Conservation (phyloP, 2,329 filamentous ascomycete genomes). For the Pseudocercospora pini-densiflorae region DNA sequence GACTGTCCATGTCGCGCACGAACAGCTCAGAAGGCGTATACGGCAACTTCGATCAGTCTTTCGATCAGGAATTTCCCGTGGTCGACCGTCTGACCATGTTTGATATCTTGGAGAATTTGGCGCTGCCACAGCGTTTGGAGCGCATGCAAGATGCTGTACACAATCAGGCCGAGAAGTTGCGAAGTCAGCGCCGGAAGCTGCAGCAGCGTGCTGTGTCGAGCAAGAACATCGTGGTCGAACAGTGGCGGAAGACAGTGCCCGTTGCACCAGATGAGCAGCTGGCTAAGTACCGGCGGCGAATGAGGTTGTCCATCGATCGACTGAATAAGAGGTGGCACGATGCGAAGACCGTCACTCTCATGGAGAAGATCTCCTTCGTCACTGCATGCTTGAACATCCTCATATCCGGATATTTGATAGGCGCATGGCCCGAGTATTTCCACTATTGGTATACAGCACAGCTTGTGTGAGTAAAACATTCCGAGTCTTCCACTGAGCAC, state of each 20-base stretch:
- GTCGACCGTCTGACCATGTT: constrained; percentile 89
- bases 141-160: constrained; percentile 84
- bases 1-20: constrained; percentile 66
- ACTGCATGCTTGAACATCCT: constrained; percentile 97
- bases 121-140: constrained; percentile 86
- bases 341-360: constrained; percentile 81
- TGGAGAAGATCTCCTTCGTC: constrained; percentile 96
- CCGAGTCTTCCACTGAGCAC: not conserved
- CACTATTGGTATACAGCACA: constrained; percentile 77
- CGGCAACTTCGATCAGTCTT: constrained; percentile 79
- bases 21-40: constrained; percentile 75
- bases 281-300: constrained; percentile 84
- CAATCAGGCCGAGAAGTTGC: constrained; percentile 82
- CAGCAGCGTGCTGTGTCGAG: constrained; percentile 76
- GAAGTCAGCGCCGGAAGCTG: constrained; percentile 78
- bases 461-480: constrained; percentile 34
- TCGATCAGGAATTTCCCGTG: constrained; percentile 85
- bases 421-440: constrained; percentile 82
- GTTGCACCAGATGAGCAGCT: constrained; percentile 84
- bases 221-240: constrained; percentile 87
- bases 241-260: constrained; percentile 86
- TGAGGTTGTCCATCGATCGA: constrained; percentile 87
- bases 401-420: constrained; percentile 91
- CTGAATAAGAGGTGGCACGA: constrained; percentile 86
- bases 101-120: constrained; percentile 91